A percentile compares a stretch with the other conserved stretches of the same genome.
Conservation (phyloP, 305 asterid species). For the Andrographis paniculata region DNA sequence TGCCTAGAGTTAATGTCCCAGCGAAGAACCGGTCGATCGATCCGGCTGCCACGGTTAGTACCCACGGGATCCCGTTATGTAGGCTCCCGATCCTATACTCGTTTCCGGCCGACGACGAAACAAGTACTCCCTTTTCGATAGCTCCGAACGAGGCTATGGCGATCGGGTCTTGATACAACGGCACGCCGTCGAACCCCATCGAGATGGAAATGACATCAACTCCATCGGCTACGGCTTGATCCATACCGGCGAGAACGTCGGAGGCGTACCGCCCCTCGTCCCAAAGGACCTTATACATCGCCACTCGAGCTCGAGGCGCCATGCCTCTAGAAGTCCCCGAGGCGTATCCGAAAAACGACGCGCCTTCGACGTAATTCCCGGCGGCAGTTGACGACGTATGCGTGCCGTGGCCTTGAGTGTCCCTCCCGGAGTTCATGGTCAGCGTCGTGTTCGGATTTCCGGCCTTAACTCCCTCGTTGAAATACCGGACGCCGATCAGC, state of each 20-base stretch:
- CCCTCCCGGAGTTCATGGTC: slow-evolving; percentile 37
- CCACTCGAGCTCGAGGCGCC: slow-evolving; percentile 44
- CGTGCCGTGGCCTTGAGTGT: slow-evolving; percentile 40
- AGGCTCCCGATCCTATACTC: slow-evolving; percentile 13
- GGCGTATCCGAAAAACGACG: slow-evolving; percentile 49
- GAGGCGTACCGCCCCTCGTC: slow-evolving; percentile 25
- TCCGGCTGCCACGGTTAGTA: slow-evolving; percentile 41
- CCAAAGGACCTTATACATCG: slow-evolving; percentile 40
- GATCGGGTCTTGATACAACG: slow-evolving; percentile 32
- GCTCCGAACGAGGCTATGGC: slow-evolving; percentile 56
- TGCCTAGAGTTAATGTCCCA: slow-evolving; percentile 37
- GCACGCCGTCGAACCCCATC: slow-evolving; percentile 17
- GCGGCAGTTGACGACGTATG: slow-evolving; percentile 43
- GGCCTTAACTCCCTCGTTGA: slow-evolving; percentile 29
- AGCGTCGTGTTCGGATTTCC: slow-evolving; percentile 22
- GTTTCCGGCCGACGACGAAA: slow-evolving; percentile 45
- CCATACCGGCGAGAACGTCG: slow-evolving; percentile 41
- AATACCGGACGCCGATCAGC: slow-evolving; percentile 32
- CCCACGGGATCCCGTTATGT: slow-evolving; percentile 60
- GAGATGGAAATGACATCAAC: slow-evolving; percentile 38
- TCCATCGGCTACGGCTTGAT: slow-evolving; percentile 41
- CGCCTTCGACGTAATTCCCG: slow-evolving; percentile 33
- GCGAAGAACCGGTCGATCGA: slow-evolving; percentile 40
- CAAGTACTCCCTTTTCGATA: slow-evolving; percentile 36
- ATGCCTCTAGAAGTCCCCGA: slow-evolving; percentile 46